Base-by-base conservation (phyloP, 2,329 filamentous ascomycete genomes). In the Fusarium hainanense region DNA sequence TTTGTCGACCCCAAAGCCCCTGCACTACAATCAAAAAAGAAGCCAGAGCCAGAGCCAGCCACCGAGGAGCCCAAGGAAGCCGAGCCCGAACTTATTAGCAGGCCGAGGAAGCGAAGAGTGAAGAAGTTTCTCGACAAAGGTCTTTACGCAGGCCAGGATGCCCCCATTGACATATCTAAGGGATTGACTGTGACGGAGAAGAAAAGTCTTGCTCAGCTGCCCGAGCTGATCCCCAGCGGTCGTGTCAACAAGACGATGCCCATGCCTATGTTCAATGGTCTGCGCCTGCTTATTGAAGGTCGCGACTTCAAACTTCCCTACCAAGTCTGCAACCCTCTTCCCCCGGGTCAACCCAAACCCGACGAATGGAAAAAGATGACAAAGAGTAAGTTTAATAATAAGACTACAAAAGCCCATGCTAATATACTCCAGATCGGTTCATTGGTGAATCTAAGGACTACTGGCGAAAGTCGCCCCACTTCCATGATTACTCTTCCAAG, bases 361-460 rank as follows among this genome's bases (percentile, higher is more conserved):
- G 91, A 97, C 71, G 93, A 97, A 74, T 99, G 94, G 92, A 90
- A 90, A 72, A 95, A 95, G 78, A 91, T 96, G 73, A 94, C 93
- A 69, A 96, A 92, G 80, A 98, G 93, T 97, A 84, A 84, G 91
- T 55, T 80, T 42, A 44, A 10, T 27, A 50, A 21, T 60, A 41
- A 54, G 20, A 47, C 14, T 52, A 9, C n/a, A 16, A 43, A 41
- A 10, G 16, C 30, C 44, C 13, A 81, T 75, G 83, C 73, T 58
- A 46, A 65, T 20, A 23, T n/a, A 20, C 2, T 41, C 11, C 70
- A 97, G 93, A 98, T 80, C 92, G 95, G 21, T 97, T 98, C 74
- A 90, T 97, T 72, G 94, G 93, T 41, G 92, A 97, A 73, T 93
- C 94, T 23, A 89, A 87, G 27, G 88, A 90, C 13, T 87, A 92